Base-by-base conservation (phyloP, 805 yeast genomes). In the Kodamaea nitidulidarum region DNA sequence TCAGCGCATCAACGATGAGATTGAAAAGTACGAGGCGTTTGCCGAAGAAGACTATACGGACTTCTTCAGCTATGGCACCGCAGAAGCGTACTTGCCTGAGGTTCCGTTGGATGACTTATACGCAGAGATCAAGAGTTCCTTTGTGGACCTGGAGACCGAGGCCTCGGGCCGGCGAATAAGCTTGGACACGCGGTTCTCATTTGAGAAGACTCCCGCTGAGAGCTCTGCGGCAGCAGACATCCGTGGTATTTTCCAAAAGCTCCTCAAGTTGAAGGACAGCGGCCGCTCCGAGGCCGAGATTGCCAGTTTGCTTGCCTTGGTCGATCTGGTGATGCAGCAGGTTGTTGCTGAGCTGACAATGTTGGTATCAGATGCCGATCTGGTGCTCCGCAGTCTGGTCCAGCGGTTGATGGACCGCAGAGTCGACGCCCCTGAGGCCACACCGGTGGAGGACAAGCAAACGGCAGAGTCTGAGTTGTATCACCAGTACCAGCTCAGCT, bases 41-140 rank as follows among this genome's bases (percentile, higher is more conserved):
- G 72, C 69, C 1, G 70, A 63, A 39, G 71, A 65, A 17, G 74
- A 68, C 41, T 63, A 56, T 39, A 50, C 51, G 15, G 56, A 53
- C n/a, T 46, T 55, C 11, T 42, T 49, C 28, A 36, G 42, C 29
- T 22, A 42, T 11, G 27, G 36, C 15, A 41, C 36, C 16, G 42
- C 35, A 5, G 36, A 40, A n/a, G 10, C n/a, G 32, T 27, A 10
- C 5, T 7, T 12, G 4, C 44, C 36, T 9, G 31, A 16, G 10
- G 42, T 36, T 22, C 41, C 37, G 7, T 22, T 35, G 32, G 49
- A 47, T 15, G 50, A 47, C 18, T 30, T 46, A 27, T 44, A 20
- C 36, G 24, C 36, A 11, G 47, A 43, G 18, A 41, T 46, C 30
- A 44, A 41, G 28, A 9, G 34, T 14, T 15, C 21, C 5, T 39